Evolutionary conservation across 176 grass and related monocot species (phyloP).

Genomic region (Poa pratensis): DNA sequence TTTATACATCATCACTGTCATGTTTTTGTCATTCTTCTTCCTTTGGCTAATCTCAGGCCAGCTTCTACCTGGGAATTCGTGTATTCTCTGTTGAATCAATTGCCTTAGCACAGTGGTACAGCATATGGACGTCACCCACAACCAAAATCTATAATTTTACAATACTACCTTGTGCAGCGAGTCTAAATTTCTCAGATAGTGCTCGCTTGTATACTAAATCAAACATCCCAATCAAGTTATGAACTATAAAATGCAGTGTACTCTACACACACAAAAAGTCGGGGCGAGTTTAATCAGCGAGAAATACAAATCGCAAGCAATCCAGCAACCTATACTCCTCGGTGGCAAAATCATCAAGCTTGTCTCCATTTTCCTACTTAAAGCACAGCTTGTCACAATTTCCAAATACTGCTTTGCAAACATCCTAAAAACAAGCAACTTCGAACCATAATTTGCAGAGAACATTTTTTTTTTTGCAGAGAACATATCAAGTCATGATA

Average conservation of each 20-base stretch:
- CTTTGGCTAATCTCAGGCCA: not conserved
- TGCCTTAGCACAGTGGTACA: not conserved
- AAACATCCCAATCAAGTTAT: not conserved
- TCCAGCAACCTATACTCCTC: not conserved
- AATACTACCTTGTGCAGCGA: not conserved
- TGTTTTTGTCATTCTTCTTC: not conserved
- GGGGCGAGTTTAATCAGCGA: not conserved
- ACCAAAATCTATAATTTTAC: not conserved
- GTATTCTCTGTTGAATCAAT: not conserved
- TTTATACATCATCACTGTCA: not conserved
- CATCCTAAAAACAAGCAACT: not conserved
- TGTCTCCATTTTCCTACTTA: not conserved
- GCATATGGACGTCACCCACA: not conserved
- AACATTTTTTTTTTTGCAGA: not conserved
- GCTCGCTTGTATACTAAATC: not conserved
- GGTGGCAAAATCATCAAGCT: not conserved
- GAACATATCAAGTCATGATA: not conserved
- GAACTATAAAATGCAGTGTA: not conserved
- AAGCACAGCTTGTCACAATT: not conserved
- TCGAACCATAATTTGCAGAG: not conserved
- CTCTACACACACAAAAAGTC: not conserved
- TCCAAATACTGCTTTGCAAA: not conserved
- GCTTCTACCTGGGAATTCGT: not conserved
- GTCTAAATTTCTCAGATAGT: not conserved
- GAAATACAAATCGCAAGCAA: not conserved